Conservation (phyloP, 2,329 filamentous ascomycete genomes). For the Claviceps lovelessii region DNA sequence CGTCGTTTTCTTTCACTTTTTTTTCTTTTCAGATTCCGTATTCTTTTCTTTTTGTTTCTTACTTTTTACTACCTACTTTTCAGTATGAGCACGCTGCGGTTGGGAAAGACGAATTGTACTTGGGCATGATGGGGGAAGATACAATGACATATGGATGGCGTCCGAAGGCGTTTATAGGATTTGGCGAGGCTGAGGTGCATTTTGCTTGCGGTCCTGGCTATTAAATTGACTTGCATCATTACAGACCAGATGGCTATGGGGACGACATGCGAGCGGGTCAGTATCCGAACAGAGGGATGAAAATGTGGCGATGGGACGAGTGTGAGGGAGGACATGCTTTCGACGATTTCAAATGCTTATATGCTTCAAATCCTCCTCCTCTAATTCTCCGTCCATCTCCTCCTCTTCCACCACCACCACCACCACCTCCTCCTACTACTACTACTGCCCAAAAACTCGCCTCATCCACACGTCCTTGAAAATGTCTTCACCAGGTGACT, state of each 20-base stretch:
- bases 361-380: not conserved
- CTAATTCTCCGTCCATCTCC: not conserved
- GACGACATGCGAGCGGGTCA: not conserved
- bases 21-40: not conserved
- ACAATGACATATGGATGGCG: constrained; percentile 7
- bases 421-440: not conserved
- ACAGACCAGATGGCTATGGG: not conserved
- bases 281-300: not conserved
- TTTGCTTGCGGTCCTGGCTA: not conserved
- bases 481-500: constrained; percentile 49
- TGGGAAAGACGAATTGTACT: not conserved
- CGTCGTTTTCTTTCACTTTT: not conserved
- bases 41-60: not conserved
- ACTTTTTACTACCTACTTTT: not conserved
- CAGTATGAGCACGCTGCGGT: not conserved
- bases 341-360: not conserved
- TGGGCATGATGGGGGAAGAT: not conserved
- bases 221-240: not conserved
- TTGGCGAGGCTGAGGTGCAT: not conserved
- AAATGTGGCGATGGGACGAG: not conserved
- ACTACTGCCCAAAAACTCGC: constrained; percentile 40
- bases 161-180: constrained; percentile 4
- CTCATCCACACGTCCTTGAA: constrained; percentile 55
- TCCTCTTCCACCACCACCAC: not conserved
- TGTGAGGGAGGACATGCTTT: not conserved